phyloP scores from a whole-genome alignment of 176 grass and related monocot species.

The Oryza australiensis region DNA sequence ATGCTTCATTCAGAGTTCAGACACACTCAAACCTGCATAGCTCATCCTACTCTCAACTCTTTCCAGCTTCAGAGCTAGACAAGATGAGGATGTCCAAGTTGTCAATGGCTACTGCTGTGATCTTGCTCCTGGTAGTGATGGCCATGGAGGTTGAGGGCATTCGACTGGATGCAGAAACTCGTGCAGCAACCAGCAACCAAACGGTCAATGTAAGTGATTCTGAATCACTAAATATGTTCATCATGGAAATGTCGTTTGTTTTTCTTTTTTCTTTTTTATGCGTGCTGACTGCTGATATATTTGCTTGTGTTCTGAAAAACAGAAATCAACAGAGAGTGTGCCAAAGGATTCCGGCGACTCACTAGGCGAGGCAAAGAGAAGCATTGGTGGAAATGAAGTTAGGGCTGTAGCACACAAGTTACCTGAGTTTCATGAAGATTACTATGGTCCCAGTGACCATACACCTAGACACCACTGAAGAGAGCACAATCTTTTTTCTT shows the following conservation, averaged over 20 bases:
- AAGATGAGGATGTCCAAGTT: constrained; percentile 31
- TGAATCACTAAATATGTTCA: background rate
- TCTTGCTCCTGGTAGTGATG: constrained; percentile 29
- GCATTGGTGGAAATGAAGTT: constrained; percentile 4
- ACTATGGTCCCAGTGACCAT: constrained; percentile 71
- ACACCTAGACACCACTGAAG: constrained; percentile 66
- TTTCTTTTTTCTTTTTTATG: background rate
- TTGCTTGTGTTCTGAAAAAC: background rate
- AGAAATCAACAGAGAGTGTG: constrained; percentile 35
- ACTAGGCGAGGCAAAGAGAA: constrained; percentile 26
- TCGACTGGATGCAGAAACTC: constrained; percentile 48
- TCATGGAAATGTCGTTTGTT: background rate
- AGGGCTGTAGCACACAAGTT: constrained; percentile 42
- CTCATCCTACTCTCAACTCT: background rate
- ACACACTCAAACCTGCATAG: background rate
- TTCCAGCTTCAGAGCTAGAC: background rate
- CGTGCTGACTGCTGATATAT: constrained; percentile 26
- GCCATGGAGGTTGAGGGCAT: constrained; percentile 37
- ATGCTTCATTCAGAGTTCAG: constrained; percentile 38
- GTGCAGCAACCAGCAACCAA: constrained; percentile 19
- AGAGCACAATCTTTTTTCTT: background rate
- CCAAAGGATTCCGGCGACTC: background rate
- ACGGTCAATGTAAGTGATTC: constrained; percentile 33
- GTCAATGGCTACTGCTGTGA: background rate
- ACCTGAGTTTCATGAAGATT: constrained; percentile 69